These are phyloP conservation scores for Astrocystis sublimbata DNA, from an alignment of 495 filamentous ascomycete genomes.

Conservation along the genomic window DNA sequence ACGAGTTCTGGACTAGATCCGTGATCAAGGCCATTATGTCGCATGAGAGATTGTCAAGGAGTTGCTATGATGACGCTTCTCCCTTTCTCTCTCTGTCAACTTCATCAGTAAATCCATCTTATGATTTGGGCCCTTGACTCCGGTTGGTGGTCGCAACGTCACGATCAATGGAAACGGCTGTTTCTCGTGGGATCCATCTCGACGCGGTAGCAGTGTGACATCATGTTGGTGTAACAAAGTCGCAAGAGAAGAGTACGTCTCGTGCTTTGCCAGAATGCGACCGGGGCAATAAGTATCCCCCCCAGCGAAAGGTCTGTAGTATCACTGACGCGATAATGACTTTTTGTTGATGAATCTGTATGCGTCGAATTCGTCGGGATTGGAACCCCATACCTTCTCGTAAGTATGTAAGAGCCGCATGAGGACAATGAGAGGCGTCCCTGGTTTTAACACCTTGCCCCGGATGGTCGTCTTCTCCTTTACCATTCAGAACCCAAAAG, in stretches of 20 bases:
- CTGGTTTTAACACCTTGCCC: background rate
- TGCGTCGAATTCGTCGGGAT: background rate
- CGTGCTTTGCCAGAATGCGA: background rate
- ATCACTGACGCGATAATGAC: background rate
- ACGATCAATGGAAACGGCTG: background rate
- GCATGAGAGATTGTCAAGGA: no score
- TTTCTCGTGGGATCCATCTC: background rate
- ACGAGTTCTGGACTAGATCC: no score
- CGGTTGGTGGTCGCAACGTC: background rate
- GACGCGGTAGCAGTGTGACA: background rate
- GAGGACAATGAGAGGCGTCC: background rate
- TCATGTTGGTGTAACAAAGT: background rate
- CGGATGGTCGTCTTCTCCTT: background rate
- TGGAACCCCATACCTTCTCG: background rate
- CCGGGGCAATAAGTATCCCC: background rate
- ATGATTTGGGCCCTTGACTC: background rate
- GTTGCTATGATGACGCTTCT: background rate
- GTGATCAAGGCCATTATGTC: no score
- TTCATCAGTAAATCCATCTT: background rate
- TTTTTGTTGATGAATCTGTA: background rate
- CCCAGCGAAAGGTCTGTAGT: background rate
- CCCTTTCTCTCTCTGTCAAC: background rate
- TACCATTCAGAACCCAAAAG: background rate
- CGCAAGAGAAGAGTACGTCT: background rate
- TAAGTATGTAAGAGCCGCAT: background rate